phyloP scores from a whole-genome alignment of 1,139 yeast genomes.

The Torulaspora pretoriensis region DNA sequence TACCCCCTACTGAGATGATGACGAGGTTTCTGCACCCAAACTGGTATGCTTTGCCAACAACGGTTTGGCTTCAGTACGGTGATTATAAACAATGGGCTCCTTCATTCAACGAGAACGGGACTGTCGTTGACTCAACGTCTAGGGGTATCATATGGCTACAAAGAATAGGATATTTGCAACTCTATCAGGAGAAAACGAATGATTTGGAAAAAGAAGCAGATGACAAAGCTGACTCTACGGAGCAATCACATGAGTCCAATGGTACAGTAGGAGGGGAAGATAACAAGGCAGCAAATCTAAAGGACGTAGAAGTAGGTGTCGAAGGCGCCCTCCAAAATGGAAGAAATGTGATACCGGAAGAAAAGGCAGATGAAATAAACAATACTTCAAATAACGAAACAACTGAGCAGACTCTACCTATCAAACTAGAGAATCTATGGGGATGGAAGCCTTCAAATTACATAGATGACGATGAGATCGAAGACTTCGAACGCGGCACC shows the following conservation, averaged over 20 bases:
- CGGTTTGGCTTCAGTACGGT: conserved; percentile 75
- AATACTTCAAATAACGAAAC: conserved; percentile 24
- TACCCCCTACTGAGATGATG: conserved; percentile 63
- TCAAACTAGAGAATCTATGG: conserved; percentile 47
- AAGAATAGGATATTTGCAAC: conserved; percentile 57
- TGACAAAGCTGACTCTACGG: not conserved
- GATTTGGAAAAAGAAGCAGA: conserved; percentile 11
- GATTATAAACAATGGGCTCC: conserved; percentile 77
- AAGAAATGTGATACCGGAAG: conserved; percentile 8
- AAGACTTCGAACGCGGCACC: conserved; percentile 44
- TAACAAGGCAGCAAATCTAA: not conserved
- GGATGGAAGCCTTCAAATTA: conserved; percentile 53
- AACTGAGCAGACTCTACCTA: conserved; percentile 24
- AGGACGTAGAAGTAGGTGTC: not conserved
- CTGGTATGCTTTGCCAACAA: conserved; percentile 76
- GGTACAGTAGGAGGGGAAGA: not conserved
- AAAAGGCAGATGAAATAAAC: conserved; percentile 8
- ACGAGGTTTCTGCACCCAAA: conserved; percentile 78
- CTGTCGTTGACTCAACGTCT: conserved; percentile 59
- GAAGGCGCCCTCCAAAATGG: not conserved
- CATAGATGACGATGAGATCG: conserved; percentile 51
- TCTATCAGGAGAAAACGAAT: conserved; percentile 38
- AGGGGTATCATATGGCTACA: conserved; percentile 76
- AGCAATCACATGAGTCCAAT: conserved; percentile 10
- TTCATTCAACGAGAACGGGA: conserved; percentile 60